Evolutionary conservation across 257 asterid genomes (phyloP).

Genomic region (Parsonsia alboflavescens): DNA sequence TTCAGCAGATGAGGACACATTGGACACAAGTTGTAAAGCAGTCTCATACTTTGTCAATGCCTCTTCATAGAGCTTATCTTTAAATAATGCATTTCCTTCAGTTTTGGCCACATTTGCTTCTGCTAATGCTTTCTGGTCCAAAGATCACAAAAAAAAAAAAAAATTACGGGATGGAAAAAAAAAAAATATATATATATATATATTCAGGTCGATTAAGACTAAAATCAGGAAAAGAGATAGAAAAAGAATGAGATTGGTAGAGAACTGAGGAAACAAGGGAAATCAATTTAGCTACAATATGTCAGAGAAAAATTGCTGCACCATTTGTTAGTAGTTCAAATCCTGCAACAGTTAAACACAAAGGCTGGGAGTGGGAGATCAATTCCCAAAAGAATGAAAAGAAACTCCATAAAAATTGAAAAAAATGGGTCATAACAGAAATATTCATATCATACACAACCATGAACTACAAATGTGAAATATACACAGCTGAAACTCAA

Average conservation of each 20-base stretch:
- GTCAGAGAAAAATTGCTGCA: too few species aligned
- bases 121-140: conserved; percentile 54
- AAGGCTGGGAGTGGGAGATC: too few species aligned
- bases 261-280: background rate
- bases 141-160: conserved; percentile 9
- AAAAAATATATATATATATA: background rate
- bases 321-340: background rate
- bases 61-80: conserved; percentile 61
- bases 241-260: background rate
- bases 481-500: too few species aligned
- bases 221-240: background rate
- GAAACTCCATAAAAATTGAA: too few species aligned
- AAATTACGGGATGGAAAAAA: too few species aligned
- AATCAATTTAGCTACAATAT: background rate
- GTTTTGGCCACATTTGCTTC: conserved; percentile 62
- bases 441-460: background rate
- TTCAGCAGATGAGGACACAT: conserved; percentile 55
- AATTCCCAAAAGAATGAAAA: too few species aligned
- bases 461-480: background rate
- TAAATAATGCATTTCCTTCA: conserved; percentile 75
- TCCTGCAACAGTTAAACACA: background rate
- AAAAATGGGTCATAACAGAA: background rate
- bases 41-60: conserved; percentile 71
- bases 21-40: conserved; percentile 63
- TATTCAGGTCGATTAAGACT: background rate